A percentile compares a stretch with the other conserved stretches of the same genome.
Conservation (phyloP, 2,329 filamentous ascomycete species). For the Sarocladiaceae sp. region DNA sequence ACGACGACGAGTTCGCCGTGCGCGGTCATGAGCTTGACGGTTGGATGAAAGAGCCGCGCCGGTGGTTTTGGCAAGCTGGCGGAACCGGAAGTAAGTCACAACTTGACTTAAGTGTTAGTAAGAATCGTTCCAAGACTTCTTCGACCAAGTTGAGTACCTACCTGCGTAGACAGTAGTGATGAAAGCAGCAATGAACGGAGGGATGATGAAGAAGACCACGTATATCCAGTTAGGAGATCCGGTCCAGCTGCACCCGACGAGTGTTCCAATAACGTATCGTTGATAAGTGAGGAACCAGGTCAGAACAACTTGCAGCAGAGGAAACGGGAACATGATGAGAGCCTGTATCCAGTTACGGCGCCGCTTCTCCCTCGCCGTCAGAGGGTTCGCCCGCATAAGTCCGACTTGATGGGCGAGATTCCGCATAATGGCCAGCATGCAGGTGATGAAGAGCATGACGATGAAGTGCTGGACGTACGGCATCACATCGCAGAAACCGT, state of each 20-base stretch:
- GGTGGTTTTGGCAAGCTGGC: conserved; percentile 36
- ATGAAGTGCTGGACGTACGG: conserved; percentile 39
- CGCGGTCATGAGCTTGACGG: conserved; percentile 33
- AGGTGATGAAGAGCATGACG: conserved; percentile 42
- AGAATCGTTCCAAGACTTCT: too few relatives aligned
- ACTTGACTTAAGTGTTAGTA: too few relatives aligned
- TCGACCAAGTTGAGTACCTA: conserved; percentile 27
- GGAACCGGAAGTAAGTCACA: conserved; percentile 42
- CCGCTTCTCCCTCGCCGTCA: conserved; percentile 34
- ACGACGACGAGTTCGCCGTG: conserved; percentile 41
- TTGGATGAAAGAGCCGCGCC: conserved; percentile 32
- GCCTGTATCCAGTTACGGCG: conserved; percentile 39
- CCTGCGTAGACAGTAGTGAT: conserved; percentile 40
- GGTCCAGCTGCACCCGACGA: conserved; percentile 42
- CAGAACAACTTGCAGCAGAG: conserved; percentile 41
- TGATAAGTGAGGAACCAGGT: conserved; percentile 40
- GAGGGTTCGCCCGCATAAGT: conserved; percentile 32
- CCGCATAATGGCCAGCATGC: conserved; percentile 48
- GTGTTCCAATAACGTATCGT: conserved; percentile 42
- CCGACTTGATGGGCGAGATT: conserved; percentile 46
- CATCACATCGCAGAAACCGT: conserved; percentile 48
- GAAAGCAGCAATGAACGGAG: conserved; percentile 36
- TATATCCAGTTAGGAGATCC: conserved; percentile 41
- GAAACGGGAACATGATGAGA: conserved; percentile 48
- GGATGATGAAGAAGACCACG: conserved; percentile 40